Evolutionary conservation across 345 rosid species (phyloP), one percentile per base, ranked within the genome.

Genomic region (Tarenaya hassleriana): DNA sequence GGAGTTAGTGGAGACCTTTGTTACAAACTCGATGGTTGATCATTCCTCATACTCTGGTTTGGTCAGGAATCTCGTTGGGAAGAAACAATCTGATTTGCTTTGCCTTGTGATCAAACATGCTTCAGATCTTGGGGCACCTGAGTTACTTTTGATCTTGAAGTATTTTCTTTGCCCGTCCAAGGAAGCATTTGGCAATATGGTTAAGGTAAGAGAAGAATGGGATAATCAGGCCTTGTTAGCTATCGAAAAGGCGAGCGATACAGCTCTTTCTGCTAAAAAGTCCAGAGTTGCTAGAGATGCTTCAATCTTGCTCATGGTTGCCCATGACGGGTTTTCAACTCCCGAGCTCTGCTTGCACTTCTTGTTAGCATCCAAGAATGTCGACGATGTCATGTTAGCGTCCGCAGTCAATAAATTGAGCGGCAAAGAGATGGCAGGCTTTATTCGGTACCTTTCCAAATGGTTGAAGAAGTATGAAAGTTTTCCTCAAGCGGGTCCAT

Each of bases 261-360:
- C 1, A 11, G 1, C 19, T 7, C 62, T 61, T 10, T 44, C 64
- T 1, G 67, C 62, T 17, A 76, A 69, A 66, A 79, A 77, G 47
- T 55, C 13, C 1, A 60, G 19, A 8, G 12, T 65, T 34, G 90
- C 88, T 10, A 82, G 71, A 67, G 88, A 82, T 52, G 96, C 96
- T 63, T 57, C 86, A 0, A 63, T 84, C 63, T 64, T 84, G 68
- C 80, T 91, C 52, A 87, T 91, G 96, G 44, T 87, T 65, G 96
- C 96, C 0, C 71, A 77, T 46, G 96, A 91, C 46, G 84, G 77
- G 50, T 91, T 87, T 72, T 69, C 76, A 7, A 56, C 59, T 34
- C 54, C 86, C 0, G 95, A 88, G 75, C 86, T 79, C 47, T 87
- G 94, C 56, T 64, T 92, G 61, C 98, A 88, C 77, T 77, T 73